Percentiles rank a stretch among this genome's conserved stretches.
phyloP scores from a whole-genome alignment of 1,284 basidiomycete genomes.

The Cystobasidium sp. region DNA sequence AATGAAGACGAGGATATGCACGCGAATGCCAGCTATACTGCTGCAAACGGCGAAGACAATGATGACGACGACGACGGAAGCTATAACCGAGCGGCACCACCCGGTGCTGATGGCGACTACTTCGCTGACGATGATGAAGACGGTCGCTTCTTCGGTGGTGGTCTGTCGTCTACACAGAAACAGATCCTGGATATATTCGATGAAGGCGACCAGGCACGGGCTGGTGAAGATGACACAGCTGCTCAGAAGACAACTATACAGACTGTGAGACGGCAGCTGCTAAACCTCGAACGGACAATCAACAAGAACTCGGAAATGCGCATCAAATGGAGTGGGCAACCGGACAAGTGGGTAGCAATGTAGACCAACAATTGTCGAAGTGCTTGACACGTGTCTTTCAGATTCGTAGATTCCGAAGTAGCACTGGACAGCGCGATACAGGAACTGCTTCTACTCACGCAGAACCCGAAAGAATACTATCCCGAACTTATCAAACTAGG shows the following conservation, averaged over 20 bases:
- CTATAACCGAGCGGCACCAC: slow-evolving; percentile 48
- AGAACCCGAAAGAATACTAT: slow-evolving; percentile 80
- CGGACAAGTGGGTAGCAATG: slow-evolving; percentile 50
- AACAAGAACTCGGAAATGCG: slow-evolving; percentile 94
- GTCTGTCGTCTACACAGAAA: slow-evolving; percentile 85
- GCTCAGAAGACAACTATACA: slow-evolving; percentile 70
- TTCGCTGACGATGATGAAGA: slow-evolving; percentile 88
- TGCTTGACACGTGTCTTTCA: slow-evolving; percentile 55
- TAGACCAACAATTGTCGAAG: neutral
- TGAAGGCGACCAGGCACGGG: slow-evolving; percentile 61
- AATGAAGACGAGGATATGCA: slow-evolving; percentile 18
- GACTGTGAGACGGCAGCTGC: slow-evolving; percentile 72
- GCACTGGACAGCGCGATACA: slow-evolving; percentile 88
- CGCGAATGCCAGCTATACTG: slow-evolving; percentile 16
- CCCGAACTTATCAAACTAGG: slow-evolving; percentile 83
- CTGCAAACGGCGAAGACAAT: slow-evolving; percentile 55
- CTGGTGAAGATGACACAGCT: slow-evolving; percentile 66
- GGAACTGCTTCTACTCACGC: slow-evolving; percentile 78
- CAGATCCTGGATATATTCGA: slow-evolving; percentile 89
- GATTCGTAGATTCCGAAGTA: slow-evolving; percentile 98
- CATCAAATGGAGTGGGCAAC: slow-evolving; percentile 59
- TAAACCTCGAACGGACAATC: slow-evolving; percentile 82
- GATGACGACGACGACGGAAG: slow-evolving; percentile 55
- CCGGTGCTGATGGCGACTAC: slow-evolving; percentile 83
- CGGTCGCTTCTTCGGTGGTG: slow-evolving; percentile 90